A percentile compares a stretch with the other conserved stretches of the same genome.
Evolutionary conservation across 169 alveolate genomes (phyloP).

Genomic region (Amoebophrya sp.): DNA sequence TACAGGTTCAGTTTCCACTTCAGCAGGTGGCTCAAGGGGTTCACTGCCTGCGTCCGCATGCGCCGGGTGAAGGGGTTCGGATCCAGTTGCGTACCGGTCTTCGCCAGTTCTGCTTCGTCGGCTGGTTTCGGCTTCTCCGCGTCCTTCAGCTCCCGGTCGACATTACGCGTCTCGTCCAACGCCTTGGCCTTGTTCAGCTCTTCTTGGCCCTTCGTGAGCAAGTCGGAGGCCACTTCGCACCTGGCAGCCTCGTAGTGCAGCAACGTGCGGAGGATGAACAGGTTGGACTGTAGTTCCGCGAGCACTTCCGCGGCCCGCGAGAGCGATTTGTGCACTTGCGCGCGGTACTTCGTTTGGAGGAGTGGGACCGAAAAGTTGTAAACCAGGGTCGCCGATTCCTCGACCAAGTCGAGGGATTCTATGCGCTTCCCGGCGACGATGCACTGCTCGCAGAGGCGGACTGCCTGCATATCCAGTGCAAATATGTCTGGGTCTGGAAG

Average conservation of each 20-base stretch:
- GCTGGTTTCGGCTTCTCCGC: neutral
- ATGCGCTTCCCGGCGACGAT: constrained; percentile 42
- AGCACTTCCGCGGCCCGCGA: constrained; percentile 33
- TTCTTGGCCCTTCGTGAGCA: constrained; percentile 39
- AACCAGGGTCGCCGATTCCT: constrained; percentile 39
- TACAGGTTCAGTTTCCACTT: neutral
- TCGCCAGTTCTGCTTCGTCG: neutral
- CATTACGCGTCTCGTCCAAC: constrained; percentile 44
- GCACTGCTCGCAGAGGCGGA: constrained; percentile 44
- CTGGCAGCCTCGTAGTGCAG: constrained; percentile 44
- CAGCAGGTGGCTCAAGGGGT: neutral
- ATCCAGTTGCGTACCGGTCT: neutral
- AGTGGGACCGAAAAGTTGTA: constrained; percentile 41
- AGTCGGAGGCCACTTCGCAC: constrained; percentile 42
- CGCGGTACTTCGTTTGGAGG: constrained; percentile 36
- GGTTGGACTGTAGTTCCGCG: constrained; percentile 42
- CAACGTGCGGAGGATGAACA: constrained; percentile 37
- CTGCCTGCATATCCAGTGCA: too few relatives aligned
- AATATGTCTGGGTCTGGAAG: too few relatives aligned
- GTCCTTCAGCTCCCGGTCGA: too few relatives aligned
- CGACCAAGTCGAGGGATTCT: constrained; percentile 39
- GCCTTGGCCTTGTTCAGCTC: constrained; percentile 35
- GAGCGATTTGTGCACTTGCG: constrained; percentile 38
- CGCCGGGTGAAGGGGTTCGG: neutral
- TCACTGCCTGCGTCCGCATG: neutral